phyloP scores from a whole-genome alignment of 345 rosid genomes.

The Corymbia maculata region DNA sequence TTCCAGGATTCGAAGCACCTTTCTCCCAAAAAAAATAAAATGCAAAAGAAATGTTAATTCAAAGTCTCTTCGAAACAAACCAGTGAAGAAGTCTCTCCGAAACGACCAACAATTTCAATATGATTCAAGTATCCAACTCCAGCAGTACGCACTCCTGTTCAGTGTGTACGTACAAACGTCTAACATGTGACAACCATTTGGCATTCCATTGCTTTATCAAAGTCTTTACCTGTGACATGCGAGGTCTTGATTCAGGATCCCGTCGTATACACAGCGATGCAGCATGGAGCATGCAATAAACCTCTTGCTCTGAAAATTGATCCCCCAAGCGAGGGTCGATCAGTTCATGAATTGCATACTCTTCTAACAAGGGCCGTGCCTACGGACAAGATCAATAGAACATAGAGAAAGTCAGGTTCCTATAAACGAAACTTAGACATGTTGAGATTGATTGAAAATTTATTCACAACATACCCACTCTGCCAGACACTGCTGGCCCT shows the following conservation, averaged over 20 bases:
- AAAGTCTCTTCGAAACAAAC: neutral
- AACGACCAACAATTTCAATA: neutral
- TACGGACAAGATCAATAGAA: neutral
- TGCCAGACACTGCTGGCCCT: constrained; percentile 95
- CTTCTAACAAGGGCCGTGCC: constrained; percentile 95
- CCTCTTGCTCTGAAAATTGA: constrained; percentile 64
- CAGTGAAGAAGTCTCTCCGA: neutral
- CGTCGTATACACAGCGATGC: constrained; percentile 79
- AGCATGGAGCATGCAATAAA: constrained; percentile 90
- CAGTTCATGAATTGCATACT: constrained; percentile 76
- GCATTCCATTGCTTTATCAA: neutral
- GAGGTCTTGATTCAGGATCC: constrained; percentile 89
- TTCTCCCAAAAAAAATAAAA: constrained; percentile 1
- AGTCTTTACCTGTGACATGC: constrained; percentile 85
- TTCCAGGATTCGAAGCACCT: constrained; percentile 92
- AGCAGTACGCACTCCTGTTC: neutral
- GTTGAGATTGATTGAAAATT: neutral
- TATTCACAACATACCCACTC: constrained; percentile 65
- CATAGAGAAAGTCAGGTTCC: neutral
- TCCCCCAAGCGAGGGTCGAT: constrained; percentile 63
- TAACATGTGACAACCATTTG: neutral
- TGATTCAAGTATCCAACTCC: neutral
- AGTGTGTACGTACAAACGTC: neutral
- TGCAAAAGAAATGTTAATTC: neutral
- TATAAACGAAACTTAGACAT: neutral